Base-by-base conservation (phyloP, 495 filamentous ascomycete species). In the Clohesyomyces aquaticus region DNA sequence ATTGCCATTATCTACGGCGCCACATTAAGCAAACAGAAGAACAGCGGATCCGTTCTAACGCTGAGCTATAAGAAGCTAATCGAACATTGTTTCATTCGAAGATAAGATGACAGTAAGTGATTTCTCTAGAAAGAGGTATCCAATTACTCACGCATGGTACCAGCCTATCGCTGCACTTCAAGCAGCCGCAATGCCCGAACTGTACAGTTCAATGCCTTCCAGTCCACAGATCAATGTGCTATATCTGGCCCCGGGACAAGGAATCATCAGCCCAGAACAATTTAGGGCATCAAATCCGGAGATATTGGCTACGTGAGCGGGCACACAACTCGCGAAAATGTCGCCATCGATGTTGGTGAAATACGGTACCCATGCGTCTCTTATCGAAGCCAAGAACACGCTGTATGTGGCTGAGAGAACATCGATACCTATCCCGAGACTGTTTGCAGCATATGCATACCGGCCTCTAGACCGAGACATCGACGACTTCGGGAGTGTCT, bases 331-430 rank as follows among this genome's bases (percentile, higher is more conserved):
- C 41, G 55, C 55, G 14, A 47, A 32, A 59, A 59, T 59, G 1
- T 27, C 41, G 4, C 55, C 41, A 47, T 26, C 55, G 41, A 47
- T 59, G 38, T 11, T 59, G n/a, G 55, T 59, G 1, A 59, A 59
- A 48, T 59, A 59, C 25, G 55, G 55, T 27, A 48, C 38, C 55
- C 41, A 59, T 48, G 55, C 25, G 19, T 48, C 38, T 16, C 38
- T 59, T 27, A 47, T 61, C 46, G 57, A 61, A 61, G 57, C 57
- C 25, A 61, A 61, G 46, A 61, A 1, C 28, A 32, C 52, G 46
- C 35, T 51, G 3, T 61, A 21, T 27, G 27, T 61, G 46, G 57
- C 57, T 38, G 46, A 61, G 26, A 11, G 32, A 41, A 61, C 57
- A 38, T 52, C 57, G 29, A 51, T 61, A 51, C 57, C 57, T 23